A percentile compares a stretch with the other conserved stretches of the same genome.
Conservation (phyloP, 495 filamentous ascomycete species). For the Daldinia decipiens region DNA sequence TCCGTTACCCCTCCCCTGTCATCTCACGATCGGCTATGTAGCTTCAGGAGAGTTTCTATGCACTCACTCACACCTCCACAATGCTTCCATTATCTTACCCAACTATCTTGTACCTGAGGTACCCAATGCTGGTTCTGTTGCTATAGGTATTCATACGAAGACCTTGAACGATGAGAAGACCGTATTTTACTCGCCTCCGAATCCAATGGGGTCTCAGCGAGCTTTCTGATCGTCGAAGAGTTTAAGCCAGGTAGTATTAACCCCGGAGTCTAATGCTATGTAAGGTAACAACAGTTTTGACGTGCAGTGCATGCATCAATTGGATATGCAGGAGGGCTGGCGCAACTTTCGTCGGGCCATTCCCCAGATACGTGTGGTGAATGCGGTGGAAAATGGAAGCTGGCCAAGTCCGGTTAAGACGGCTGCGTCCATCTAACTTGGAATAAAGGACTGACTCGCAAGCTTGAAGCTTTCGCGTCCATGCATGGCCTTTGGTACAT, state of each 20-base stretch:
- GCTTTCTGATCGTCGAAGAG: constrained; percentile 20
- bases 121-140: background rate
- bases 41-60: constrained; percentile 35
- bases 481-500: constrained; percentile 29
- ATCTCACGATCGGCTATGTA: constrained; percentile 29
- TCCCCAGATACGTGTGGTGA: constrained; percentile 18
- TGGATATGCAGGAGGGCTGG: constrained; percentile 44
- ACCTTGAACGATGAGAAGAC: constrained; percentile 7
- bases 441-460: constrained; percentile 35
- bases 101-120: constrained; percentile 8
- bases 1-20: constrained; percentile 29
- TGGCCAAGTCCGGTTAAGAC: constrained; percentile 46
- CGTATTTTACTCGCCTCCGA: constrained; percentile 1
- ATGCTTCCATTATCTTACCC: constrained; percentile 13
- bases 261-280: constrained; percentile 36
- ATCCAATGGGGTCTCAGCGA: constrained; percentile 10
- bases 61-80: constrained; percentile 20
- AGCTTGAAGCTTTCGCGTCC: constrained; percentile 27
- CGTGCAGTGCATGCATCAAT: constrained; percentile 45
- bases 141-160: constrained; percentile 12
- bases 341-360: constrained; percentile 32
- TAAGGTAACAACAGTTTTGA: constrained; percentile 41
- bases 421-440: constrained; percentile 20
- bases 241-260: constrained; percentile 28
- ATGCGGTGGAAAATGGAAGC: constrained; percentile 30